Conservation (phyloP, 345 rosid genomes). For the Brassica juncea region DNA sequence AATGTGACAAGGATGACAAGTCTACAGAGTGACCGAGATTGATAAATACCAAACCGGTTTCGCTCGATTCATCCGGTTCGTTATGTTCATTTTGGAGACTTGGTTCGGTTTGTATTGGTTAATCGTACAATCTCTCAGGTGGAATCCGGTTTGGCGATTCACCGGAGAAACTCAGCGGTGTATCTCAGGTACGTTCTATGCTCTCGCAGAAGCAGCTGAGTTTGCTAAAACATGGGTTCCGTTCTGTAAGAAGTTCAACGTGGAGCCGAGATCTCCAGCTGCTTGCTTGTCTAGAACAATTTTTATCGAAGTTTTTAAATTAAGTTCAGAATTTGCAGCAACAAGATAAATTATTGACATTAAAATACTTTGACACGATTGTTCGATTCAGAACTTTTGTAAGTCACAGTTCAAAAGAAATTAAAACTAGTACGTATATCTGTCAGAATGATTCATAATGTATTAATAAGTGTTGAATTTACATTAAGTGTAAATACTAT, state of each 20-base stretch:
- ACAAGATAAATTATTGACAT: too few species aligned
- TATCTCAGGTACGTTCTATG: constrained; percentile 60
- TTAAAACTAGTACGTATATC: too few species aligned
- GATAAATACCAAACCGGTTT: constrained; percentile 17
- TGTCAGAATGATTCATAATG: too few species aligned
- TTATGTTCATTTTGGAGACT: constrained; percentile 48
- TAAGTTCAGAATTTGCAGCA: too few species aligned
- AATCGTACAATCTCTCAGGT: constrained; percentile 51
- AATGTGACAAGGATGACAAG: too few species aligned
- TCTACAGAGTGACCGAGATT: constrained; percentile 35
- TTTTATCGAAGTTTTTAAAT: too few species aligned
- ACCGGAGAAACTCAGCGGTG: constrained; percentile 51
- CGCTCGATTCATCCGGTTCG: constrained; percentile 44
- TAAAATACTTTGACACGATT: too few species aligned
- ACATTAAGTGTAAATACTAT: too few species aligned
- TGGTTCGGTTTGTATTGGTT: constrained; percentile 57
- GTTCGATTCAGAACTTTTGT: too few species aligned
- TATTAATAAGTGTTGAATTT: too few species aligned
- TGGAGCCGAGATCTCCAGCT: too few species aligned
- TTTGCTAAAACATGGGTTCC: constrained; percentile 66
- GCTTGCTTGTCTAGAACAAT: constrained; percentile 31
- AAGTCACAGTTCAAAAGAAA: too few species aligned
- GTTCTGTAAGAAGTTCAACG: background rate
- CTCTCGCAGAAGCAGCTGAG: constrained; percentile 54
- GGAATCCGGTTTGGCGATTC: constrained; percentile 38